Percentiles rank a stretch among this genome's conserved stretches.
These are phyloP conservation scores for Viola pubescens DNA, from an alignment of 441 rosid species.

Conservation along the genomic window DNA sequence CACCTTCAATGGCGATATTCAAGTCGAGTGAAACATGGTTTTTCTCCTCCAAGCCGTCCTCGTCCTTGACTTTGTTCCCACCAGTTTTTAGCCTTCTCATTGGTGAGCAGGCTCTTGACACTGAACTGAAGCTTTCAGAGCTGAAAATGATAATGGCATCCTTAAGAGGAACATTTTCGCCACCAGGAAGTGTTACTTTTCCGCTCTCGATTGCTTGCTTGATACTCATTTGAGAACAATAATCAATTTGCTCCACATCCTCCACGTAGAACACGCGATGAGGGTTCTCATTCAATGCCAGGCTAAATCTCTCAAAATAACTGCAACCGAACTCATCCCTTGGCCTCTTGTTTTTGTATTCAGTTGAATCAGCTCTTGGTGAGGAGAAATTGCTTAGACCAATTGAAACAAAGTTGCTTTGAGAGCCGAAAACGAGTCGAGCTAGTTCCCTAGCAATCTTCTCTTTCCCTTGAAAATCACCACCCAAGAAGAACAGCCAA, in stretches of 20 bases:
- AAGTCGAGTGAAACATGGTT: slow-evolving; percentile 36
- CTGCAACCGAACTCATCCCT: slow-evolving; percentile 28
- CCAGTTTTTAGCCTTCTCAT: slow-evolving; percentile 13
- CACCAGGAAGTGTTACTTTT: slow-evolving; percentile 29
- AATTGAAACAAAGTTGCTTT: slow-evolving; percentile 31
- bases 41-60: slow-evolving; percentile 6
- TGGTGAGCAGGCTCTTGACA: slow-evolving; percentile 30
- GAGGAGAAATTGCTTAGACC: slow-evolving; percentile 28
- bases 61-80: slow-evolving; percentile 14
- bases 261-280: slow-evolving; percentile 58
- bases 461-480: slow-evolving; percentile 38
- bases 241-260: slow-evolving; percentile 38
- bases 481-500: slow-evolving; percentile 52
- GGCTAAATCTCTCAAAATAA: slow-evolving; percentile 36
- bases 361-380: slow-evolving; percentile 19
- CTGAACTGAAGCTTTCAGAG: slow-evolving; percentile 27
- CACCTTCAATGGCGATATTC: slow-evolving; percentile 43
- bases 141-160: slow-evolving; percentile 60
- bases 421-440: slow-evolving; percentile 51
- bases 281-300: slow-evolving; percentile 64
- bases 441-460: slow-evolving; percentile 52
- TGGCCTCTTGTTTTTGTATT: slow-evolving; percentile 31
- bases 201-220: slow-evolving; percentile 43
- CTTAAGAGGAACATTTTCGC: slow-evolving; percentile 43
- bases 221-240: slow-evolving; percentile 26